phyloP scores from a whole-genome alignment of 441 rosid species.

The Viola pubescens region DNA sequence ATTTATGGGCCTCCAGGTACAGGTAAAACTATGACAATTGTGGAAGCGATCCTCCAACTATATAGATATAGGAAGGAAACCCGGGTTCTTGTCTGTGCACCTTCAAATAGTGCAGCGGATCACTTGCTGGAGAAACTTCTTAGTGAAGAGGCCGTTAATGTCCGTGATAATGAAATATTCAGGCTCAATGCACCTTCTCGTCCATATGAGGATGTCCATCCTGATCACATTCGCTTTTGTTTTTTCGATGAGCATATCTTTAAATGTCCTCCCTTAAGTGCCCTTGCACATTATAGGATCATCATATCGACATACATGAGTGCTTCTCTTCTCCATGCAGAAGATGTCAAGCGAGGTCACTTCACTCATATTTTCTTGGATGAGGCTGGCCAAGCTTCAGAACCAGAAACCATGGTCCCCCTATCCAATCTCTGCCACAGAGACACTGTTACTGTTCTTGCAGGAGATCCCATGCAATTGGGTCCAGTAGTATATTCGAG shows the following conservation, averaged over 20 bases:
- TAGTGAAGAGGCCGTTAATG: constrained; percentile 21
- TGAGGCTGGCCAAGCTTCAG: constrained; percentile 96
- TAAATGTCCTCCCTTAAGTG: constrained; percentile 40
- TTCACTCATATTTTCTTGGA: constrained; percentile 89
- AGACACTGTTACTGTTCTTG: constrained; percentile 74
- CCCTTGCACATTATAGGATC: constrained; percentile 43
- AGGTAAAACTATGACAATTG: constrained; percentile 52
- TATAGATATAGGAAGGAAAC: constrained; percentile 21
- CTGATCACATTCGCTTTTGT: constrained; percentile 34
- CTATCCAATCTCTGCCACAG: constrained; percentile 45
- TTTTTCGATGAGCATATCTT: constrained; percentile 35
- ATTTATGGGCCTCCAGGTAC: constrained; percentile 69
- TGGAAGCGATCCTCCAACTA: constrained; percentile 48
- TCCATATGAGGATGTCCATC: constrained; percentile 38
- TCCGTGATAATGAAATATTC: constrained; percentile 41
- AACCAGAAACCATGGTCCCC: constrained; percentile 85
- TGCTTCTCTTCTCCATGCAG: constrained; percentile 53
- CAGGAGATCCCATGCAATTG: constrained; percentile 92
- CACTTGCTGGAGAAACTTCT: constrained; percentile 43
- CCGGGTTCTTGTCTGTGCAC: constrained; percentile 51
- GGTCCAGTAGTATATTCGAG: constrained; percentile 80
- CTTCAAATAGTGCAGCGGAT: constrained; percentile 67
- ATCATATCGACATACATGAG: constrained; percentile 77
- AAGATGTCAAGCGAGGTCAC: constrained; percentile 51
- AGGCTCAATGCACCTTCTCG: constrained; percentile 58